Evolutionary conservation across 139 green algal species (phyloP).

Genomic region (Pleodorina starrii): DNA sequence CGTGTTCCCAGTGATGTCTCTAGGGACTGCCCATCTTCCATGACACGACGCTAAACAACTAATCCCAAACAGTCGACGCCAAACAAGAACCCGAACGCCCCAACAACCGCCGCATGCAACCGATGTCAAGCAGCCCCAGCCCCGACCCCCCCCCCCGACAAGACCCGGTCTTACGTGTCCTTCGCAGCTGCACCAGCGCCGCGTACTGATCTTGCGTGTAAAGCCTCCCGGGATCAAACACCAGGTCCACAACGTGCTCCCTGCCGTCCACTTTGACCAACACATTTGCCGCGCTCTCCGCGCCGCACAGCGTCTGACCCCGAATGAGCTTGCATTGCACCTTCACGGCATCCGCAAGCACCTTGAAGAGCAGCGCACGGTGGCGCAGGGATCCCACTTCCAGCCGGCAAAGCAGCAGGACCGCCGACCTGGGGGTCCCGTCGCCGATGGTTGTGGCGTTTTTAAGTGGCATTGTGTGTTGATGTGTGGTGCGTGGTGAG

Average conservation of each 20-base stretch:
- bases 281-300: constrained; percentile 44
- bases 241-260: constrained; percentile 72
- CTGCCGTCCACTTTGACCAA: constrained; percentile 58
- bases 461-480: no score
- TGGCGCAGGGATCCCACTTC: constrained; percentile 75
- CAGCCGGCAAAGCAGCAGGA: constrained; percentile 78
- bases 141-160: no score
- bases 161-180: neutral
- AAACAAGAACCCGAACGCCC: no score
- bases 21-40: no score
- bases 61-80: no score
- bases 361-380: constrained; percentile 91
- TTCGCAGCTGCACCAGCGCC: neutral
- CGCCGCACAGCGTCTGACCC: constrained; percentile 47
- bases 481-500: no score
- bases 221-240: constrained; percentile 64
- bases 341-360: constrained; percentile 74
- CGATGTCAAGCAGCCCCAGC: no score
- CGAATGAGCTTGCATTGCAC: constrained; percentile 76
- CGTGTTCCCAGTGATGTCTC: no score
- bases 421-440: constrained; percentile 52
- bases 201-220: constrained; percentile 7
- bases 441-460: no score
- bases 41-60: no score
- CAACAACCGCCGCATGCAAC: no score